phyloP scores from a whole-genome alignment of 441 rosid genomes.

The Gossypium trilobum region DNA sequence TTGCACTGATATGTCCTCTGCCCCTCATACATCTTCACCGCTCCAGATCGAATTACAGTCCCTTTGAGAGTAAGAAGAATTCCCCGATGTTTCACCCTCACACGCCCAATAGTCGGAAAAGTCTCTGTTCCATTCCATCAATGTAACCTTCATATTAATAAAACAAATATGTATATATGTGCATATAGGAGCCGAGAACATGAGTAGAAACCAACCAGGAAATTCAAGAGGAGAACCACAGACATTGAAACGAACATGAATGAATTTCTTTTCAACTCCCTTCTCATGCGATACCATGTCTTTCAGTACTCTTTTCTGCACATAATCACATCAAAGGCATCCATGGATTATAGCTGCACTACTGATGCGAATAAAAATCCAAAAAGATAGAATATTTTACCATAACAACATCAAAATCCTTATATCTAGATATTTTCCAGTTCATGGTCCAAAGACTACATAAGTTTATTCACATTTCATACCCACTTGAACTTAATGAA shows the following conservation, averaged over 20 bases:
- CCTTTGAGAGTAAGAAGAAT: constrained; percentile 81
- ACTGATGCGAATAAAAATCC: neutral
- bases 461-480: neutral
- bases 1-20: constrained; percentile 72
- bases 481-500: neutral
- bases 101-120: constrained; percentile 78
- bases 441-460: neutral
- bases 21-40: constrained; percentile 88
- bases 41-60: constrained; percentile 80
- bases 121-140: constrained; percentile 36
- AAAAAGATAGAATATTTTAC: neutral
- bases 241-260: constrained; percentile 73
- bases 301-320: constrained; percentile 59
- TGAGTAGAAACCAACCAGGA: constrained; percentile 43
- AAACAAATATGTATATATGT: neutral
- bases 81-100: constrained; percentile 82
- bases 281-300: constrained; percentile 40
- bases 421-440: neutral
- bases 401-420: neutral
- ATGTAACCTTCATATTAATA: constrained; percentile 1
- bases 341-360: neutral
- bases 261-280: constrained; percentile 60
- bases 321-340: constrained; percentile 6
- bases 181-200: neutral
- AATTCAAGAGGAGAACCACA: constrained; percentile 78